Evolutionary conservation across 805 yeast species (phyloP), one percentile per base, ranked within the genome.

Genomic region (Ogataea paraovalis): DNA sequence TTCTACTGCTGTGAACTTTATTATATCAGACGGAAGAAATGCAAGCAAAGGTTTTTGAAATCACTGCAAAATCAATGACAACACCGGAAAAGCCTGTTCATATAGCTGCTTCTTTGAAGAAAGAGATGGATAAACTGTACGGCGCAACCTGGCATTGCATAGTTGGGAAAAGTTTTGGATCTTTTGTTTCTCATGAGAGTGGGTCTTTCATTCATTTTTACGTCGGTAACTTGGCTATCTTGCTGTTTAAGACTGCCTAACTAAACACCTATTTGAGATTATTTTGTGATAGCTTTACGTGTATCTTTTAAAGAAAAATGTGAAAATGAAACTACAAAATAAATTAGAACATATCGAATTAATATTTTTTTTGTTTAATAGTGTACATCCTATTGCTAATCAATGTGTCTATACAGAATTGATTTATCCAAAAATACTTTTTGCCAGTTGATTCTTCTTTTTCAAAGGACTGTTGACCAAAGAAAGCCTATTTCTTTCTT

Each of bases 111-210:
- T 70, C 67, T 46, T 65, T 85, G 50, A 87, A 86, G 68, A 82
- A 83, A 55, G 72, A 73, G 52, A 64, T 85, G 64, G 94, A 86
- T 61, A 73, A 75, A 41, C 64, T 72, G 41, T 78, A 73, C 49
- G 92, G 91, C 0, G 76, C 81, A 25, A 79, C 87, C 36, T 87
- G 94, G 95, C 92, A 87, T 62, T 87, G 84, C 2, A 75, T 87
- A 43, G 90, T 85, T 45, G 95, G 94, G 10, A 83, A 79, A 63
- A 82, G 82, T 56, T 87, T 86, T 65, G 92, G 94, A 3, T 78
- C 85, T 42, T 85, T 82, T 61, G 89, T 87, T 18, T 83, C 91
- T 12, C 94, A 87, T 60, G 71, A 85, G 64, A 80, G 80, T 54
- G 91, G 90, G 1, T 74, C 72, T 57, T 87, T 87, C 58, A 70